A percentile compares a stretch with the other conserved stretches of the same genome.
phyloP scores from a whole-genome alignment of 2,329 filamentous ascomycete species.

The Calonectria honghensis region DNA sequence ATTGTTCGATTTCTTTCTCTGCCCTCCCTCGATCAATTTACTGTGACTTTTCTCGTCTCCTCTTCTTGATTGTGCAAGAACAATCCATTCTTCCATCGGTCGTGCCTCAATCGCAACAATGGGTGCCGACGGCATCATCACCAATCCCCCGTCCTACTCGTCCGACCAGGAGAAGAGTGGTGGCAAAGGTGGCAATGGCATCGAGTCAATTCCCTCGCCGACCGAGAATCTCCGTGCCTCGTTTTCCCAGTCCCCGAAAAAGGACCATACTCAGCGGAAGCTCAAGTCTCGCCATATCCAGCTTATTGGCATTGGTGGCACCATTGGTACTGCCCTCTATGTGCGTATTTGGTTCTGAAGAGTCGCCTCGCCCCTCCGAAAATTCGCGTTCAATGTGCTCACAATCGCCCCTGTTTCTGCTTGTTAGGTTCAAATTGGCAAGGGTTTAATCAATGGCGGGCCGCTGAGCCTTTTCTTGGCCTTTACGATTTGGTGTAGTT shows the following conservation, averaged over 20 bases:
- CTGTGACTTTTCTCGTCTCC: constrained; percentile 36
- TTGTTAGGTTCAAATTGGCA: constrained; percentile 72
- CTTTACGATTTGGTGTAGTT: constrained; percentile 77
- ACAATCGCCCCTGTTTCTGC: constrained; percentile 44
- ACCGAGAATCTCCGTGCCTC: constrained; percentile 13
- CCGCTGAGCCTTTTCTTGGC: constrained; percentile 76
- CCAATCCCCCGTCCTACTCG: constrained; percentile 50
- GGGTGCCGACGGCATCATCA: constrained; percentile 51
- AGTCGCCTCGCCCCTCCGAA: not conserved
- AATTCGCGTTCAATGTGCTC: constrained; percentile 36
- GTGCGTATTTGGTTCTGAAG: constrained; percentile 58
- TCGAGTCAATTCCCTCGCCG: constrained; percentile 11
- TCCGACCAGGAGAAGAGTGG: constrained; percentile 50
- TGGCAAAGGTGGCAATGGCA: constrained; percentile 30
- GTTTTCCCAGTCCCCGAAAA: constrained; percentile 2
- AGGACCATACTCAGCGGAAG: constrained; percentile 66
- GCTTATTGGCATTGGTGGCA: constrained; percentile 78
- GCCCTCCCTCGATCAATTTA: constrained; percentile 53
- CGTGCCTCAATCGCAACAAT: constrained; percentile 35
- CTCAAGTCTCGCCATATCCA: constrained; percentile 76
- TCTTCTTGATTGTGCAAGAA: not conserved
- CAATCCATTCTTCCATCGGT: not conserved
- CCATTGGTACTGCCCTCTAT: constrained; percentile 77
- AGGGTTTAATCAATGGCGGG: constrained; percentile 74
- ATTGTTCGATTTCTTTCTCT: constrained; percentile 52